These are phyloP conservation scores for Obba rivulosa DNA, from an alignment of 768 basidiomycete genomes.

Conservation along the genomic window DNA sequence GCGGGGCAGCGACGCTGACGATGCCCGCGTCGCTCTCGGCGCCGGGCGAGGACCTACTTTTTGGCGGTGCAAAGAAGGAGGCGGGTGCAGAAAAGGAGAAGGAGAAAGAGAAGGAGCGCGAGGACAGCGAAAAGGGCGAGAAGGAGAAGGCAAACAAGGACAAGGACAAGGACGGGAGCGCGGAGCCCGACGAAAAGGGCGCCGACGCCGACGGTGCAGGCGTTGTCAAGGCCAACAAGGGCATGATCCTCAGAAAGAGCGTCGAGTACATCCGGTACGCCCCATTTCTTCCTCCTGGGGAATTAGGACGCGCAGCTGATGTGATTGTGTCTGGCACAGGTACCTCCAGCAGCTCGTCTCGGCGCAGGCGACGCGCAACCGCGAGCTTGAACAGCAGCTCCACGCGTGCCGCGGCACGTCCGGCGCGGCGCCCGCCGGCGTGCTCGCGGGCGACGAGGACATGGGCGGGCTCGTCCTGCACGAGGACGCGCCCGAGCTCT, in stretches of 20 bases:
- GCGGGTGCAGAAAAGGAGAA: not conserved
- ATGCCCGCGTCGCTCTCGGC: conserved; percentile 20
- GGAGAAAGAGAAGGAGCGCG: conserved; percentile 9
- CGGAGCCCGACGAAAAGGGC: conserved; percentile 15
- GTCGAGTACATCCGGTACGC: conserved; percentile 42
- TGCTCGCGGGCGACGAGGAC: conserved; percentile 10
- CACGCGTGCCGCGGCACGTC: conserved; percentile 31
- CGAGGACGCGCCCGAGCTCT: conserved; percentile 19
- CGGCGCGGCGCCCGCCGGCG: conserved; percentile 1
- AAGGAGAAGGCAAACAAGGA: not conserved
- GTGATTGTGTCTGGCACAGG: conserved; percentile 25
- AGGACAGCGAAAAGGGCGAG: not conserved
- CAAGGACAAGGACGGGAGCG: conserved; percentile 14
- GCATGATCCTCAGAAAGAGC: conserved; percentile 79
- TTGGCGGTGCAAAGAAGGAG: conserved; percentile 9
- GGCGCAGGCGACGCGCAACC: conserved; percentile 71
- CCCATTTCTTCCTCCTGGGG: not conserved
- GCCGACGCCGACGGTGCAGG: conserved; percentile 17
- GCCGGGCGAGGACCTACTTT: conserved; percentile 21
- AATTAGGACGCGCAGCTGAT: not conserved
- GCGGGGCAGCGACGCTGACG: conserved; percentile 18
- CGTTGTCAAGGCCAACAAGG: conserved; percentile 88
- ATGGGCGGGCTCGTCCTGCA: conserved; percentile 22
- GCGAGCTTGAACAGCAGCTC: conserved; percentile 74
- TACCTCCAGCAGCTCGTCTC: conserved; percentile 85